These are phyloP conservation scores for Trichoderma orchidacearum DNA, from an alignment of 495 filamentous ascomycete genomes.

Conservation along the genomic window DNA sequence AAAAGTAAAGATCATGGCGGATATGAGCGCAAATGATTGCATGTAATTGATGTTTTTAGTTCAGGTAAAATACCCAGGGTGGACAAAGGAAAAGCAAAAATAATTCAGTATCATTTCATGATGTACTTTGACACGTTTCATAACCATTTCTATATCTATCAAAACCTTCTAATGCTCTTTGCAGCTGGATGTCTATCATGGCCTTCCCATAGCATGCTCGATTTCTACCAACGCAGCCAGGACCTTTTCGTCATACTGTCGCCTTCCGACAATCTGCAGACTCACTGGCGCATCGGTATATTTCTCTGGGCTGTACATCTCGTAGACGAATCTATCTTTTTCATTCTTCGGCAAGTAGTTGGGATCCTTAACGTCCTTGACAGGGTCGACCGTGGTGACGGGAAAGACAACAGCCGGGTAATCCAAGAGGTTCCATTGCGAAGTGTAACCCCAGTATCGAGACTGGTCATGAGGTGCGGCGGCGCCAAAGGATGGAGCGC, in stretches of 20 bases:
- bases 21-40: slow-evolving; percentile 2
- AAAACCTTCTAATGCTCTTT: background rate
- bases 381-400: slow-evolving; percentile 25
- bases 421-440: slow-evolving; percentile 52
- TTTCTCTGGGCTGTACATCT: slow-evolving; percentile 13
- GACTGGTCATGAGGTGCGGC: slow-evolving; percentile 20
- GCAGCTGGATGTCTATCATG: no score
- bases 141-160: background rate
- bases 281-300: slow-evolving; percentile 29
- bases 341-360: slow-evolving; percentile 27
- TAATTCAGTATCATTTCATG: background rate
- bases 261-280: slow-evolving; percentile 33
- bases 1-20: no score
- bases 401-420: slow-evolving; percentile 43
- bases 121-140: background rate
- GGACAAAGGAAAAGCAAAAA: background rate
- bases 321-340: slow-evolving; percentile 13
- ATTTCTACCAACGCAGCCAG: slow-evolving; percentile 10
- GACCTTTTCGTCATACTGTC: slow-evolving; percentile 21
- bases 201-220: slow-evolving; percentile 3
- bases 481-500: slow-evolving; percentile 41
- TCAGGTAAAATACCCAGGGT: background rate
- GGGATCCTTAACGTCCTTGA: slow-evolving; percentile 16
- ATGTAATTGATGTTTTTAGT: slow-evolving; percentile 2
- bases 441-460: slow-evolving; percentile 44